Base-by-base conservation (phyloP, 2,329 filamentous ascomycete genomes). In the Neonectria coccinea region DNA sequence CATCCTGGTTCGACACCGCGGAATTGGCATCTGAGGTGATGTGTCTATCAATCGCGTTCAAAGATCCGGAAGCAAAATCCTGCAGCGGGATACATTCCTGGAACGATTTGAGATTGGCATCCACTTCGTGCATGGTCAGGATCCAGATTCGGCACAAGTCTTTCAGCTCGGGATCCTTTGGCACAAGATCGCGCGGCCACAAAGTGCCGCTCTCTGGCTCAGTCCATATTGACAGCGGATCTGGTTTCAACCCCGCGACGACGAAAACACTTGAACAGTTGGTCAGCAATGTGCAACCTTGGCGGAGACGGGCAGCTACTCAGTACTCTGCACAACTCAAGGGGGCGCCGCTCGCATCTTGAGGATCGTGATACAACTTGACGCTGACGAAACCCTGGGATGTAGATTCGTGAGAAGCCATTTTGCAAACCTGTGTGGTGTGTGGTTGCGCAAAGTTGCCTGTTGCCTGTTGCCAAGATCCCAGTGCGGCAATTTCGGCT, bases 111-210 rank as follows among this genome's bases (percentile, higher is more conserved):
- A 55, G 52, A n/a, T 25, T 55, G n/a, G 29, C 25, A 8, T 55
- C 52, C 8, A 55, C 39, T 16, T 55, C 12, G 9, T 39, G 29
- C 33, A 55, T 22, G 16, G 33, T 55, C 31, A 42, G 5, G 16
- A 42, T 42, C 52, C 52, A 42, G 16, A 55, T n/a, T 11, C 52
- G 52, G n/a, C 36, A 42, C 7, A 33, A 29, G 7, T 59, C 50
- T 48, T 56, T 56, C 29, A 63, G 41, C 6, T 45, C 53, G 22
- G 22, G 29, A 44, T 18, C 29, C 11, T 59, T 53, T 44, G 33
- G 50, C 14, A 50, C 47, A 10, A 50, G 14, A 31, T 50, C 47
- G 22, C 47, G 25, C 12, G 8, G 6, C 47, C 47, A 50, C 2
- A 50, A 50, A 10, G 3, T 29, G 14, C 29, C 47, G 22, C 7